Conservation (phyloP, 495 filamentous ascomycete species). For the Viridothelium virens region DNA sequence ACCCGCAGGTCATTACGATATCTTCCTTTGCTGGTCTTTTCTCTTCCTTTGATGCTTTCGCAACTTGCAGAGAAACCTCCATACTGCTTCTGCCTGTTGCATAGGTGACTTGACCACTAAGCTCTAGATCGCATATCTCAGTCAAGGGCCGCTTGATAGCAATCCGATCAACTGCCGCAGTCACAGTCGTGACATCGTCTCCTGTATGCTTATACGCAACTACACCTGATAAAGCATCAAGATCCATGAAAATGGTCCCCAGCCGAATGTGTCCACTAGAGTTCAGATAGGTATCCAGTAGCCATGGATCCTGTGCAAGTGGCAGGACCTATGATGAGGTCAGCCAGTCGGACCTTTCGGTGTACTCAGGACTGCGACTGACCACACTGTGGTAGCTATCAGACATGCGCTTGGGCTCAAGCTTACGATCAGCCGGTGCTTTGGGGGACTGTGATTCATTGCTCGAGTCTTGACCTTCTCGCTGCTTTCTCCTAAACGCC, state of each 20-base stretch:
- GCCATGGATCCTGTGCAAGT: conserved; percentile 61
- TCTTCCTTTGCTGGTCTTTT: conserved; percentile 55
- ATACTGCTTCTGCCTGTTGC: conserved; percentile 72
- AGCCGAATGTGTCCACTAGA: conserved; percentile 58
- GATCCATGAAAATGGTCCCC: conserved; percentile 70
- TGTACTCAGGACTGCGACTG: conserved; percentile 24
- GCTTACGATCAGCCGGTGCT: conserved; percentile 39
- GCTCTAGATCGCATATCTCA: conserved; percentile 72
- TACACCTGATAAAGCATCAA: conserved; percentile 73
- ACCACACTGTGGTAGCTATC: conserved; percentile 59
- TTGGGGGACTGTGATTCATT: conserved; percentile 28
- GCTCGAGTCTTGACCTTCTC: conserved; percentile 32
- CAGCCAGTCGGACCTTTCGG: conserved; percentile 21
- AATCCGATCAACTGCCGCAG: conserved; percentile 73
- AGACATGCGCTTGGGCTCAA: conserved; percentile 56
- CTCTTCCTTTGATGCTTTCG: conserved; percentile 52
- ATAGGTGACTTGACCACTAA: conserved; percentile 74
- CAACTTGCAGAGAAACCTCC: conserved; percentile 70
- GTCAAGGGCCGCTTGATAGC: conserved; percentile 64
- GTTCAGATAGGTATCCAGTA: conserved; percentile 62
- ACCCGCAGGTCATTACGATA: conserved; percentile 68
- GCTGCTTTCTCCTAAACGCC: conserved; percentile 48
- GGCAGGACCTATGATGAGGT: conserved; percentile 48
- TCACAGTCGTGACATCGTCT: conserved; percentile 67
- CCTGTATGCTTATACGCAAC: conserved; percentile 80